Base-by-base conservation (phyloP, 768 basidiomycete species). In the Rhizopogon vesiculosus region DNA sequence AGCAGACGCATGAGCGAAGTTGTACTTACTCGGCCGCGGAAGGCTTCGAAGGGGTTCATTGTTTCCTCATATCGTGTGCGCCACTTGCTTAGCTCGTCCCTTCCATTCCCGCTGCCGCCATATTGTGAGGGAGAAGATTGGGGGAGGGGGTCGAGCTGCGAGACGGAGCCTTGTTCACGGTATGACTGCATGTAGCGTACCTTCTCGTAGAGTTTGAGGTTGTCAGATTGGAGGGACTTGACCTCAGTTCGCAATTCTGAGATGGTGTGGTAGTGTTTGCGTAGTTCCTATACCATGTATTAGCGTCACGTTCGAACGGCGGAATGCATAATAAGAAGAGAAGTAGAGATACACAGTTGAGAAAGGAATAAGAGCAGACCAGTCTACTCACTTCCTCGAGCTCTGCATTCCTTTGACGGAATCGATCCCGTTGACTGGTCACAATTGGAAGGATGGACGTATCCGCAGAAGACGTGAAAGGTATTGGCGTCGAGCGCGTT, bases 171-270 rank as follows among this genome's bases (percentile, higher is more conserved):
- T 39, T 91, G 89, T 65, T 93, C 91, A 16, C 91, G 82, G 65
- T 98, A 99, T 58, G 89, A 92, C 69, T 98, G 95, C 87, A 98
- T 97, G 69, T 98, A 98, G 58, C 95, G 86, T 51, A 98, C 95
- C 76, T 98, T 99, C 72, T 98, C 97, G 71, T 98, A 98, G 57
- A 98, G 76, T 70, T 99, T 98, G 44, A 99, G 82, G 68, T 98
- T 99, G 71, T 98, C 97, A 1, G 86, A 79, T 71, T 98, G 96
- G 40, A 99, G 78, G 53, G 83, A 84, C 69, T 95, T 93, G 72
- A 94, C 86, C 72, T 98, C 97, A 25, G 85, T 74, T 16, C 95
- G 87, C n/a, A 98, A 77, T 64, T 97, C 95, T 0, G 93, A 93
- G 56, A 98, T 95, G 56, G 87, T 82, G 58, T 94, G 92, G 76